Conservation (phyloP, 2,329 filamentous ascomycete species). For the Ceratocystis destructans region DNA sequence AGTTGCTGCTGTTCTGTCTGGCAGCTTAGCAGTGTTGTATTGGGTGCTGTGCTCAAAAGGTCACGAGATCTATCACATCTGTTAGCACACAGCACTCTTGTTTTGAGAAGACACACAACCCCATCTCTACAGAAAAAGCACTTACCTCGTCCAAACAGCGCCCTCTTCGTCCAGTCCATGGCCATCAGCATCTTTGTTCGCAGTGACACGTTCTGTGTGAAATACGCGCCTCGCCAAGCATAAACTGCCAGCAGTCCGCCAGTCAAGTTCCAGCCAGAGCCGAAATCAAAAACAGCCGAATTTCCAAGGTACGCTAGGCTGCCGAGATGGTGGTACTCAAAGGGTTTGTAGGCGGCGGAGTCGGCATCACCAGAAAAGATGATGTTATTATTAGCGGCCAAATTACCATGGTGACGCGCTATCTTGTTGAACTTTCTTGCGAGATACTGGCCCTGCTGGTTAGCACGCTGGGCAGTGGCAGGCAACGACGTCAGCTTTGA, state of each 20-base stretch:
- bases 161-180: conserved; percentile 98
- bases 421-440: conserved; percentile 90
- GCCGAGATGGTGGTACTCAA: conserved; percentile 85
- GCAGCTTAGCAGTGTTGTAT: too few species aligned
- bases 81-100: not conserved
- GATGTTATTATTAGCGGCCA: conserved; percentile 53
- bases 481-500: conserved; percentile 86
- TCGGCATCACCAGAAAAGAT: conserved; percentile 82
- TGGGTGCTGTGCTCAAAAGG: conserved; percentile 29
- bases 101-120: not conserved
- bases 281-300: conserved; percentile 84
- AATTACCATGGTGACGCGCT: conserved; percentile 59
- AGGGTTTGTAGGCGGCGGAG: conserved; percentile 82
- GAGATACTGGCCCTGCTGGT: conserved; percentile 90
- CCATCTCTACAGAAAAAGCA: conserved; percentile 20
- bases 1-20: not conserved
- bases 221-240: conserved; percentile 91
- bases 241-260: conserved; percentile 90
- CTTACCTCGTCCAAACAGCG: conserved; percentile 87
- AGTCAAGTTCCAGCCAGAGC: conserved; percentile 54
- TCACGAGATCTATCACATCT: conserved; percentile 36
- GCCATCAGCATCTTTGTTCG: conserved; percentile 76
- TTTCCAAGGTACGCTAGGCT: conserved; percentile 93
- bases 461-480: conserved; percentile 87
- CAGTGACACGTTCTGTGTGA: conserved; percentile 91